These are phyloP conservation scores for Russula foetens DNA, from an alignment of 768 basidiomycete genomes.

Conservation along the genomic window DNA sequence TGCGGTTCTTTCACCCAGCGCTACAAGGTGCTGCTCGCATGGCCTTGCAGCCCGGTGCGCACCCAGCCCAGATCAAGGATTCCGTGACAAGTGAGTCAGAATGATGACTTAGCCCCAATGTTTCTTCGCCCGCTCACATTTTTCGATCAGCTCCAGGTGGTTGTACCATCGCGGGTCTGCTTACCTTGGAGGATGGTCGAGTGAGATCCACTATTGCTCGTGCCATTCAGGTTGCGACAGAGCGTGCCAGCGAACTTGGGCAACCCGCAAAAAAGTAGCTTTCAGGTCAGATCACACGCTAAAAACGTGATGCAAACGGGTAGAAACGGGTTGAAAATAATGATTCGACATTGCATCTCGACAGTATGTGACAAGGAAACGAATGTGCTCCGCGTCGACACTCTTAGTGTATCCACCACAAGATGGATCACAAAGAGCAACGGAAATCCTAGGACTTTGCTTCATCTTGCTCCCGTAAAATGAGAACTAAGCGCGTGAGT, in stretches of 20 bases:
- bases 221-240: constrained; percentile 89
- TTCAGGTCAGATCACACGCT: neutral
- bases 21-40: constrained; percentile 95
- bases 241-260: constrained; percentile 79
- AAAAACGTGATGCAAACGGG: neutral
- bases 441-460: constrained; percentile 19
- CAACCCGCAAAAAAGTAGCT: constrained; percentile 49
- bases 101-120: neutral
- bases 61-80: constrained; percentile 96
- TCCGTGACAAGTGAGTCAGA: constrained; percentile 80
- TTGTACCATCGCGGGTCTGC: constrained; percentile 94
- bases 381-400: constrained; percentile 22
- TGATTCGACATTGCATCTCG: neutral
- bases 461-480: constrained; percentile 87
- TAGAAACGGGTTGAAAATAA: neutral
- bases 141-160: constrained; percentile 77
- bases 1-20: constrained; percentile 37
- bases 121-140: neutral
- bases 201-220: constrained; percentile 93
- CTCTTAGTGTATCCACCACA: constrained; percentile 15
- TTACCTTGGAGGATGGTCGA: constrained; percentile 89
- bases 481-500: constrained; percentile 79
- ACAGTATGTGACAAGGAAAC: constrained; percentile 1
- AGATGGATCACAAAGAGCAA: constrained; percentile 23
- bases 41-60: constrained; percentile 80